Evolutionary conservation across 78 protist genomes (phyloP).

Genomic region (Cavenderia fasciculata): DNA sequence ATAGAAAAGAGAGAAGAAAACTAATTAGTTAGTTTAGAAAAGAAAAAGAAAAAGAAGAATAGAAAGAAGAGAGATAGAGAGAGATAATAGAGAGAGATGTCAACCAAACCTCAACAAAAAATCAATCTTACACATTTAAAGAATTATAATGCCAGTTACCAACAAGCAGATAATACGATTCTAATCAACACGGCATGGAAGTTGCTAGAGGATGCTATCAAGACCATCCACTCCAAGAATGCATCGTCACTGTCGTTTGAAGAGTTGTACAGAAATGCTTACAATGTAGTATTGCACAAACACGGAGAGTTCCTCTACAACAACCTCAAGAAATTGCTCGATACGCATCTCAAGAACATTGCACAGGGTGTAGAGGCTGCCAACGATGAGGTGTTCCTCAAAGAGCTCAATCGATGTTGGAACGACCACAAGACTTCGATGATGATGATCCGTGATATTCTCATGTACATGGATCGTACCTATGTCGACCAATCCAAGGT

Average conservation of each 20-base stretch:
- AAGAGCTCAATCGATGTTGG: constrained; percentile 80
- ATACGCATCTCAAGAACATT: constrained; percentile 71
- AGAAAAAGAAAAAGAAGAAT: too few species aligned
- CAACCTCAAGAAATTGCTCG: constrained; percentile 76
- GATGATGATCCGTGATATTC: constrained; percentile 94
- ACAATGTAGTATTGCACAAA: constrained; percentile 93
- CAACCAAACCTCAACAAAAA: too few species aligned
- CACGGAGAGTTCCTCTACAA: constrained; percentile 89
- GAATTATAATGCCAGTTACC: too few species aligned
- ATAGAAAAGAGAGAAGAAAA: too few species aligned
- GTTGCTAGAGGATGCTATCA: constrained; percentile 82
- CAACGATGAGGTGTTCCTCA: constrained; percentile 79
- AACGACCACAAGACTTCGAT: constrained; percentile 84
- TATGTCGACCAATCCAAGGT: constrained; percentile 77
- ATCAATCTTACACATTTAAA: too few species aligned
- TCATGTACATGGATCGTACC: constrained; percentile 95
- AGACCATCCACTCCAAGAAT: constrained; percentile 86
- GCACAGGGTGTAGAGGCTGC: constrained; percentile 33
- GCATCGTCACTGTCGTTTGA: constrained; percentile 91
- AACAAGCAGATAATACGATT: constrained; percentile 36
- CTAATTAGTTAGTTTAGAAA: too few species aligned
- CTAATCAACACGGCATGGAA: constrained; percentile 82
- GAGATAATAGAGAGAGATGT: too few species aligned
- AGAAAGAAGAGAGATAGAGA: too few species aligned
- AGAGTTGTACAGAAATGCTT: constrained; percentile 93